Percentiles rank a stretch among this genome's conserved stretches.
Conservation (phyloP, 257 asterid genomes). For the Penstemon eatonii region DNA sequence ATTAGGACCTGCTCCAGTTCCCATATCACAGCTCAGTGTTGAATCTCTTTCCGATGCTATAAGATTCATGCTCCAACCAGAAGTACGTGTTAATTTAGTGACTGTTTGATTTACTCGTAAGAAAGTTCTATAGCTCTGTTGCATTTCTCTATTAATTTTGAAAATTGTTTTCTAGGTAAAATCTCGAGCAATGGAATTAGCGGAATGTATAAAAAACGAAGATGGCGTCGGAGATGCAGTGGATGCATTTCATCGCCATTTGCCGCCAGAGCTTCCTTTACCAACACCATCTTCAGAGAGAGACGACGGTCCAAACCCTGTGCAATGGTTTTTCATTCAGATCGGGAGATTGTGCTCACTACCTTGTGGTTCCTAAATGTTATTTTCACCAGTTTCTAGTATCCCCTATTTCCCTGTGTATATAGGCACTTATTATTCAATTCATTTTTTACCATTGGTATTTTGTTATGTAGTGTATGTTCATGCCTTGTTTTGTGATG, state of each 20-base stretch:
- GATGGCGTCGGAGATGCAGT: conserved; percentile 98
- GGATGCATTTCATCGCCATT: conserved; percentile 84
- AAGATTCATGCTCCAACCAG: conserved; percentile 88
- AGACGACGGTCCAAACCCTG: conserved; percentile 49
- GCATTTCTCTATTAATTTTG: not conserved
- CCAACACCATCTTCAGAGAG: conserved; percentile 44
- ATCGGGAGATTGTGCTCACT: conserved; percentile 68
- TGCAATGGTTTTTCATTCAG: conserved; percentile 83
- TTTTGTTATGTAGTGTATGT: conserved; percentile 15
- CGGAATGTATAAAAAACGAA: conserved; percentile 60
- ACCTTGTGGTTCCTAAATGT: conserved; percentile 52
- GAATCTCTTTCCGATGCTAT: conserved; percentile 89
- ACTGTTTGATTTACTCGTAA: too few species aligned
- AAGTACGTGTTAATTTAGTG: conserved; percentile 42
- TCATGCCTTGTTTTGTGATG: not conserved
- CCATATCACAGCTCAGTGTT: conserved; percentile 72
- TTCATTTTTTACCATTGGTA: conserved; percentile 30
- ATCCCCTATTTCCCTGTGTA: conserved; percentile 16
- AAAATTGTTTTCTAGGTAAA: conserved; percentile 57
- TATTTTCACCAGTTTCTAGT: not conserved
- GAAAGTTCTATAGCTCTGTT: too few species aligned
- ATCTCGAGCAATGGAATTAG: conserved; percentile 70
- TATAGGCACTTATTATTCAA: conserved; percentile 32
- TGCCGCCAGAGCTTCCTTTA: conserved; percentile 69
- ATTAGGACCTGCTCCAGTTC: conserved; percentile 85